phyloP scores from a whole-genome alignment of 2,329 filamentous ascomycete species.

The Alternaria solani region DNA sequence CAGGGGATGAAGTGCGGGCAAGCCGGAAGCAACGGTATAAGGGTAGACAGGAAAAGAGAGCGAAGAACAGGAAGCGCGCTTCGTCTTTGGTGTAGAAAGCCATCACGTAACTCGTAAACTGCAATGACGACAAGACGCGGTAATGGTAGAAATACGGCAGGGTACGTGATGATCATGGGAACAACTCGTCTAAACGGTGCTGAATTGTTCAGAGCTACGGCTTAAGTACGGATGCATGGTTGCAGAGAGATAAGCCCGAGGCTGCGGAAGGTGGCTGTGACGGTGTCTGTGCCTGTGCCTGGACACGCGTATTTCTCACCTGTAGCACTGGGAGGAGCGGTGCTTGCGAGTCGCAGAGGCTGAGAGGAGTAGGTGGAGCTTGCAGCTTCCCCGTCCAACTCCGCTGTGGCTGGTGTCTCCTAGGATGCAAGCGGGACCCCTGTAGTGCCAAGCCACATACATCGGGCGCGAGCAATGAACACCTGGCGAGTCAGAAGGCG shows the following conservation, averaged over 20 bases:
- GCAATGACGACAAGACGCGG: constrained; percentile 36
- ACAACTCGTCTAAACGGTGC: neutral
- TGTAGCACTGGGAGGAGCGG: neutral
- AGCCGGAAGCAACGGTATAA: constrained; percentile 30
- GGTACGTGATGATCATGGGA: constrained; percentile 19
- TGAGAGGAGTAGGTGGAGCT: constrained; percentile 7
- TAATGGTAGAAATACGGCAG: constrained; percentile 25
- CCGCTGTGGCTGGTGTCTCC: constrained; percentile 20
- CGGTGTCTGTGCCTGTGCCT: constrained; percentile 2
- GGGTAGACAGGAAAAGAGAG: constrained; percentile 38
- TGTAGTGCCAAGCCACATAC: constrained; percentile 24
- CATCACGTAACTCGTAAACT: constrained; percentile 25
- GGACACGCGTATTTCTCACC: neutral
- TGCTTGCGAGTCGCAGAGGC: constrained; percentile 17
- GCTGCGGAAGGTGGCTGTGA: constrained; percentile 8
- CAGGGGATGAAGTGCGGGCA: constrained; percentile 11
- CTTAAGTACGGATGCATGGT: neutral
- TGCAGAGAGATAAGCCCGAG: neutral
- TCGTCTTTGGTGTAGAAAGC: constrained; percentile 28
- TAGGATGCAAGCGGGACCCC: constrained; percentile 20
- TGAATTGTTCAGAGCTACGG: neutral
- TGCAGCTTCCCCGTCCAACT: constrained; percentile 24
- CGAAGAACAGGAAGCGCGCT: constrained; percentile 37
- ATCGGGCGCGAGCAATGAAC: constrained; percentile 32
- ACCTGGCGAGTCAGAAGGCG: constrained; percentile 30